These are phyloP conservation scores for Cornus suecica DNA, from an alignment of 148 eudicot species.

Conservation along the genomic window DNA sequence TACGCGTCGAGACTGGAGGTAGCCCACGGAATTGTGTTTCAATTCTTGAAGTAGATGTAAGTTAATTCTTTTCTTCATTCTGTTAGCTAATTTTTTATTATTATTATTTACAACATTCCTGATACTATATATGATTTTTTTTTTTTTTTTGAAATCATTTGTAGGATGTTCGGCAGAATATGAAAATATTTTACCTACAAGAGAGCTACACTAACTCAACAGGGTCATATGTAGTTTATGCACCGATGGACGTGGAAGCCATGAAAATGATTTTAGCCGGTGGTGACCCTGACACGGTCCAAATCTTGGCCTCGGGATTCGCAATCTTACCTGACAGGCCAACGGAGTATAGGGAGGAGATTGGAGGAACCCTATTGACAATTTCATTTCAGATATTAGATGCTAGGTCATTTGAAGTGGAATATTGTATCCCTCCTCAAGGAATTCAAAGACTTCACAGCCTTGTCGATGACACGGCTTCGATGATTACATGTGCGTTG, in stretches of 20 bases:
- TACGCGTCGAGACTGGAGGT: conserved; percentile 22
- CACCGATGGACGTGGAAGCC: conserved; percentile 33
- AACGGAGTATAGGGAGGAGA: neutral
- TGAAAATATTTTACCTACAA: conserved; percentile 35
- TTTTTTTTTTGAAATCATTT: neutral
- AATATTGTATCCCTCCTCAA: conserved; percentile 27
- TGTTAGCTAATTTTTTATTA: neutral
- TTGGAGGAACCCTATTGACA: conserved; percentile 34
- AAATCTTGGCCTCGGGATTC: conserved; percentile 49
- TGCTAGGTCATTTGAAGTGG: conserved; percentile 13
- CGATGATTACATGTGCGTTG: neutral
- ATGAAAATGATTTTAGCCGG: conserved; percentile 26
- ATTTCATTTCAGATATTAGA: conserved; percentile 42
- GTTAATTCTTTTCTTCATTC: neutral
- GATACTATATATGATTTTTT: neutral
- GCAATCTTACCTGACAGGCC: conserved; percentile 28
- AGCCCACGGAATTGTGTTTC: conserved; percentile 28
- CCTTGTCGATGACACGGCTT: conserved; percentile 26
- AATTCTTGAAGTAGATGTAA: conserved; percentile 34
- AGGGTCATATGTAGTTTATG: conserved; percentile 37
- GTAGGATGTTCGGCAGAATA: conserved; percentile 18
- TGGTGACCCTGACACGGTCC: conserved; percentile 21
- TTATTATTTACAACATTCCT: neutral
- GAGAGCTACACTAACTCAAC: conserved; percentile 30
- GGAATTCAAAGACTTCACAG: conserved; percentile 23